phyloP scores from a whole-genome alignment of 305 asterid species.

The Solanum aculeatissimum region DNA sequence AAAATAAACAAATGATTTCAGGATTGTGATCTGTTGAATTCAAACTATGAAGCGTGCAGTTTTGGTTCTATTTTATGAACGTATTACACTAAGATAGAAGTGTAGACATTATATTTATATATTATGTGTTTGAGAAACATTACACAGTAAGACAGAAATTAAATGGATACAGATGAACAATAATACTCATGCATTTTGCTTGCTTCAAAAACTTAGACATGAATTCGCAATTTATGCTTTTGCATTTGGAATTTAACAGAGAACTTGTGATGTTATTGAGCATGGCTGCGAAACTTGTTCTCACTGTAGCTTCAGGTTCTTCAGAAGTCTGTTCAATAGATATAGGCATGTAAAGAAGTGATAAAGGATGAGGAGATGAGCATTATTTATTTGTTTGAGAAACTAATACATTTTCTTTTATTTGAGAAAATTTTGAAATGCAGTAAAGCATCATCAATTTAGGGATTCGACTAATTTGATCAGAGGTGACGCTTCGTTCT shows the following conservation, averaged over 20 bases:
- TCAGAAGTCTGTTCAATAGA: constrained; percentile 30
- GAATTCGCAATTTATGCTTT: background rate
- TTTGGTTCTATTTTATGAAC: background rate
- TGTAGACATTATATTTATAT: background rate
- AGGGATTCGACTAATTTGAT: background rate
- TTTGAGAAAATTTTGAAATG: background rate
- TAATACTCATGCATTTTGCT: background rate
- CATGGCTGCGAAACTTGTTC: background rate
- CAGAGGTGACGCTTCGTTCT: background rate
- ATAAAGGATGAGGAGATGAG: background rate
- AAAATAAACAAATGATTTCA: background rate
- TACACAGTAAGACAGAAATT: background rate
- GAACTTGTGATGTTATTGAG: background rate
- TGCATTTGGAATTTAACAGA: background rate
- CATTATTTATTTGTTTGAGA: background rate
- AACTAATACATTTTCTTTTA: background rate
- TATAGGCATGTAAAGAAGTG: background rate
- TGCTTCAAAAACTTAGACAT: background rate
- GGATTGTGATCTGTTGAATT: background rate
- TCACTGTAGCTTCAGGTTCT: constrained; percentile 35
- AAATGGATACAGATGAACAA: background rate
- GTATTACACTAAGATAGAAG: background rate
- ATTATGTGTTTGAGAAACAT: background rate
- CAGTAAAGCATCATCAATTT: background rate
- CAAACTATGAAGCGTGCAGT: background rate